Evolutionary conservation across 768 basidiomycete genomes (phyloP).

Genomic region (Boletus coccyginus): DNA sequence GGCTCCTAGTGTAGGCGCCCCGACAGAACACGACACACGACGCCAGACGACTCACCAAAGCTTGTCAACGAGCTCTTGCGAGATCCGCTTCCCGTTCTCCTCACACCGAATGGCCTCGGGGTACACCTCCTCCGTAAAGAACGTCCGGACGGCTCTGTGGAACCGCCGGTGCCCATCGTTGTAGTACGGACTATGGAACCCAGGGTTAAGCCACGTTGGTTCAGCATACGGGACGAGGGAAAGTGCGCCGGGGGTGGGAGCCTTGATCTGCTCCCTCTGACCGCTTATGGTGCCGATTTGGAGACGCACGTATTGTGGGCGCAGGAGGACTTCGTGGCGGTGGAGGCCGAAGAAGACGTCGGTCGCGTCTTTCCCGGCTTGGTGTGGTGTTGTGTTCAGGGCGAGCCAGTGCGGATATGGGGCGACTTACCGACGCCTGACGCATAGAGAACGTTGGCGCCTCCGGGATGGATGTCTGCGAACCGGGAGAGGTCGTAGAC

Average conservation of each 20-base stretch:
- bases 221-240: slow-evolving; percentile 84
- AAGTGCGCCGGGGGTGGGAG: slow-evolving; percentile 56
- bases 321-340: slow-evolving; percentile 72
- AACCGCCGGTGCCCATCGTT: slow-evolving; percentile 70
- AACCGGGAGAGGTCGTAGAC: slow-evolving; percentile 84
- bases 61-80: slow-evolving; percentile 80
- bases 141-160: slow-evolving; percentile 72
- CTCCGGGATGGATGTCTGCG: slow-evolving; percentile 81
- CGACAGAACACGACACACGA: too few species aligned
- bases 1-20: too few species aligned
- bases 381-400: not conserved
- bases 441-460: slow-evolving; percentile 68
- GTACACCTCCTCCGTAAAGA: slow-evolving; percentile 70
- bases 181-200: slow-evolving; percentile 77
- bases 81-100: slow-evolving; percentile 82
- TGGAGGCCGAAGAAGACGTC: slow-evolving; percentile 84
- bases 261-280: slow-evolving; percentile 53
- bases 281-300: slow-evolving; percentile 64
- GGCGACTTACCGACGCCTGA: slow-evolving; percentile 55
- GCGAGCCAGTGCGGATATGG: not conserved
- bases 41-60: slow-evolving; percentile 57
- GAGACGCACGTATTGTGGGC: slow-evolving; percentile 69
- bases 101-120: slow-evolving; percentile 79
- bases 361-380: slow-evolving; percentile 74
- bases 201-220: slow-evolving; percentile 72